Conservation (phyloP, 768 basidiomycete species). For the Suillus sp. region DNA sequence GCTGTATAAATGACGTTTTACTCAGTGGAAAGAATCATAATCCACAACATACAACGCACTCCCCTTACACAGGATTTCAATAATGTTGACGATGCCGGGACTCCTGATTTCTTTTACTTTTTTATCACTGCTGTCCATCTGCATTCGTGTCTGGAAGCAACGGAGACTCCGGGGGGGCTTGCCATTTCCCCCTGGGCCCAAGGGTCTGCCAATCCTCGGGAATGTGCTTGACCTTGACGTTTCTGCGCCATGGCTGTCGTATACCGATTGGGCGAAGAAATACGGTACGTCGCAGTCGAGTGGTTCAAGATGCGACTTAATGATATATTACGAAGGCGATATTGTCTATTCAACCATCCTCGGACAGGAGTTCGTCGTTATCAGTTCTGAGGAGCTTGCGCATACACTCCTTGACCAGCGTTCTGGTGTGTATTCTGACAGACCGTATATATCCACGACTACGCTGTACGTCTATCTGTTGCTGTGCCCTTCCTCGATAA, state of each 20-base stretch:
- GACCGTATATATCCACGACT: conserved; percentile 26
- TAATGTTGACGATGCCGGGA: not conserved
- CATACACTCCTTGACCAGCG: conserved; percentile 29
- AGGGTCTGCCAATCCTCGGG: conserved; percentile 41
- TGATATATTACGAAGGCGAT: conserved; percentile 19
- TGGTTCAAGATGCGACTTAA: not conserved
- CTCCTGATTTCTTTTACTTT: not conserved
- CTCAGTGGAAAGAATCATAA: not conserved
- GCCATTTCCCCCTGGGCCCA: conserved; percentile 54
- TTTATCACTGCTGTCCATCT: not conserved
- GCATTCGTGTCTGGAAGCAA: conserved; percentile 19
- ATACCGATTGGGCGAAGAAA: conserved; percentile 35
- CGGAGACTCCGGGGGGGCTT: conserved; percentile 18
- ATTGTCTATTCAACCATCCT: conserved; percentile 30
- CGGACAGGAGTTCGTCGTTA: conserved; percentile 30
- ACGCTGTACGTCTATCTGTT: conserved; percentile 19
- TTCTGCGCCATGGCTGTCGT: conserved; percentile 34
- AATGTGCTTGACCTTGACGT: conserved; percentile 24
- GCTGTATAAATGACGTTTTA: not conserved
- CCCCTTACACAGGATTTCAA: not conserved
- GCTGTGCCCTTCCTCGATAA: not conserved
- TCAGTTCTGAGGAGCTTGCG: conserved; percentile 26
- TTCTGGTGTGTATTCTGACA: conserved; percentile 30
- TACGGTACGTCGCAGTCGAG: conserved; percentile 26
- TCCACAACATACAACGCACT: not conserved